Evolutionary conservation across 108 stramenopile genomes (phyloP).

Genomic region (Pseudonitzschia delicatissima): DNA sequence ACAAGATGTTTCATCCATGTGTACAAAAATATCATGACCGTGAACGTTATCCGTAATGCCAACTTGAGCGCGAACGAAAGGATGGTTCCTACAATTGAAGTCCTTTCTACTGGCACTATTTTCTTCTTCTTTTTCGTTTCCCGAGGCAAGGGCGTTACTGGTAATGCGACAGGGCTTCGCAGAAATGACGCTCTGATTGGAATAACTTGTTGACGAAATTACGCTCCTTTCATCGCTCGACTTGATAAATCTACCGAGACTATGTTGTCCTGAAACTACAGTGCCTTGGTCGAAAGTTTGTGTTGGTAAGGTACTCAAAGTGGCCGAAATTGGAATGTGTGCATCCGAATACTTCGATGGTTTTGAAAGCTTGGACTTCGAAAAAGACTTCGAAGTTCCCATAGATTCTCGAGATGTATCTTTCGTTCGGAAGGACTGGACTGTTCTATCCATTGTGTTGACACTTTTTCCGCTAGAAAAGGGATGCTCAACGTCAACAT

Average conservation of each 20-base stretch:
- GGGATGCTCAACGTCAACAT: background rate
- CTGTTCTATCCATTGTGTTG: background rate
- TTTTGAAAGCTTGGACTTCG: background rate
- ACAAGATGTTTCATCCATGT: constrained; percentile 4
- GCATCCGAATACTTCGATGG: background rate
- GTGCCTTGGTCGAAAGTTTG: constrained; percentile 10
- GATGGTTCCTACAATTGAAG: constrained; percentile 3
- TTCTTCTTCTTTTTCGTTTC: background rate
- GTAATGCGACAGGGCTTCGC: background rate
- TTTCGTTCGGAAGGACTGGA: background rate
- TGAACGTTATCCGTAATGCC: background rate
- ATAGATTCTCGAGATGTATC: background rate
- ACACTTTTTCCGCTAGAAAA: background rate
- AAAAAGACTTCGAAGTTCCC: background rate
- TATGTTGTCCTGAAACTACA: constrained; percentile 7
- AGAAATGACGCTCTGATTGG: background rate
- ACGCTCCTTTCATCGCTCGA: constrained; percentile 5
- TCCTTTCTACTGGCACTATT: background rate
- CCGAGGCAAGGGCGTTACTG: background rate
- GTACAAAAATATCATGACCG: constrained; percentile 8
- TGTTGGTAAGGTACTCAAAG: constrained; percentile 6
- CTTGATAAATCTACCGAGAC: constrained; percentile 9
- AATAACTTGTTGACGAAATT: constrained; percentile 3
- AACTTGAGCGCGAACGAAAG: too few species aligned
- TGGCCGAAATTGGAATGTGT: background rate